A percentile compares a stretch with the other conserved stretches of the same genome.
Conservation (phyloP, 352 stramenopile species). For the Plasmopara viticola region DNA sequence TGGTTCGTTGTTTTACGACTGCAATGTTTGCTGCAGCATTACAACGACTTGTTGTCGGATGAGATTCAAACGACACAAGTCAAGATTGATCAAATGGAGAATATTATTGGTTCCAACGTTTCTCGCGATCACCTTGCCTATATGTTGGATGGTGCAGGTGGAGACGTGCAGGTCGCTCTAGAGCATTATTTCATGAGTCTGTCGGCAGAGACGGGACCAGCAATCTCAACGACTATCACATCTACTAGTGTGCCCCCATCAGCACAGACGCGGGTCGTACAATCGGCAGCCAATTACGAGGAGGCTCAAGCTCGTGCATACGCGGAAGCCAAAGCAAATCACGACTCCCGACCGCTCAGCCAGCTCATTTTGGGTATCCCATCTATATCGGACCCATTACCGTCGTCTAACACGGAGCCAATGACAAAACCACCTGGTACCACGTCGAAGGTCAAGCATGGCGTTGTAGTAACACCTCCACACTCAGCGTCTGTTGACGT, state of each 20-base stretch:
- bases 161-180: conserved; percentile 77
- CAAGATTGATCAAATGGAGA: conserved; percentile 84
- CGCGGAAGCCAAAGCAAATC: conserved; percentile 31
- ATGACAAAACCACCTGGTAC: conserved; percentile 12
- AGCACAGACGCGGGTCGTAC: conserved; percentile 5
- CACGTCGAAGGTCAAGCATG: conserved; percentile 14
- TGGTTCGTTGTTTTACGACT: not conserved
- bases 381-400: conserved; percentile 30
- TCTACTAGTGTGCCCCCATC: conserved; percentile 5
- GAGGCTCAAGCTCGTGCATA: conserved; percentile 31
- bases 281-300: conserved; percentile 18
- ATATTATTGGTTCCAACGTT: conserved; percentile 67
- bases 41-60: conserved; percentile 52
- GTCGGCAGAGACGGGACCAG: conserved; percentile 28
- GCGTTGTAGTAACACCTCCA: conserved; percentile 8
- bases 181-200: conserved; percentile 88
- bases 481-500: conserved; percentile 25
- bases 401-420: conserved; percentile 16
- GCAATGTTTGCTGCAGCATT: conserved; percentile 12
- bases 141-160: conserved; percentile 73
- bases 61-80: conserved; percentile 62
- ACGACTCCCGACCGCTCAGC: conserved; percentile 45
- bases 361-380: conserved; percentile 70
- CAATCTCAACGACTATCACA: conserved; percentile 3
- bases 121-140: conserved; percentile 63